A percentile compares a stretch with the other conserved stretches of the same genome.
Conservation (phyloP, 768 basidiomycete genomes). For the Pilatotrama ljubarskyi region DNA sequence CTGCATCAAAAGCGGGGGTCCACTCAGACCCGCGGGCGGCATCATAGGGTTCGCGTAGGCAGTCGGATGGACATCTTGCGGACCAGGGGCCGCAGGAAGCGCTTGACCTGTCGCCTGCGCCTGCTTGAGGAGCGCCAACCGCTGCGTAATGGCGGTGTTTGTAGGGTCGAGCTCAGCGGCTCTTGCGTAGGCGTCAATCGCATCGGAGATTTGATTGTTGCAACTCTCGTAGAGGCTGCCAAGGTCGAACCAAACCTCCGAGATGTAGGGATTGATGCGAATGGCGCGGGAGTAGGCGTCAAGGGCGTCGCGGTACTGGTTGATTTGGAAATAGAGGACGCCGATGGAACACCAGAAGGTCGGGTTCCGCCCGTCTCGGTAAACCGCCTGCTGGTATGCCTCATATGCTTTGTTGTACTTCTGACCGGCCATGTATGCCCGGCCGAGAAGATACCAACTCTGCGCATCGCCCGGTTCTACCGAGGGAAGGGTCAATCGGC, state of each 20-base stretch:
- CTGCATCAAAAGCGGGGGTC: conserved; percentile 66
- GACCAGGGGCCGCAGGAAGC: conserved; percentile 85
- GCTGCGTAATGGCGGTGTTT: conserved; percentile 80
- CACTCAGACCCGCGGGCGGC: conserved; percentile 64
- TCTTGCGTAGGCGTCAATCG: conserved; percentile 96
- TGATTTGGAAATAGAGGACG: conserved; percentile 99
- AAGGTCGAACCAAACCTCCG: conserved; percentile 94
- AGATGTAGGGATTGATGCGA: conserved; percentile 97
- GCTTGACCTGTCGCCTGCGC: conserved; percentile 75
- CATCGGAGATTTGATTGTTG: conserved; percentile 98
- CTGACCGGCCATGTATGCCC: conserved; percentile 97
- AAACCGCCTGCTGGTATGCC: conserved; percentile 98
- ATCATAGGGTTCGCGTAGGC: conserved; percentile 83
- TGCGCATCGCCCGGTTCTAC: conserved; percentile 95
- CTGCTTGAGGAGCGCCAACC: conserved; percentile 74
- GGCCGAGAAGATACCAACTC: conserved; percentile 97
- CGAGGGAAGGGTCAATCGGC: background rate
- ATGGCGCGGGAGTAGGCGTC: conserved; percentile 99
- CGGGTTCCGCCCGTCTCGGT: conserved; percentile 97
- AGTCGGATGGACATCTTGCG: conserved; percentile 95
- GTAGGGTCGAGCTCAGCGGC: conserved; percentile 91
- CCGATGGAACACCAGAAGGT: conserved; percentile 99
- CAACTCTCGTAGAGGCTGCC: conserved; percentile 97
- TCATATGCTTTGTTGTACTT: conserved; percentile 99
- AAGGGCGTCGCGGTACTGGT: conserved; percentile 97